A percentile compares a stretch with the other conserved stretches of the same genome.
These are phyloP conservation scores for Trametes sp. DNA, from an alignment of 1,284 basidiomycete species.

Conservation along the genomic window DNA sequence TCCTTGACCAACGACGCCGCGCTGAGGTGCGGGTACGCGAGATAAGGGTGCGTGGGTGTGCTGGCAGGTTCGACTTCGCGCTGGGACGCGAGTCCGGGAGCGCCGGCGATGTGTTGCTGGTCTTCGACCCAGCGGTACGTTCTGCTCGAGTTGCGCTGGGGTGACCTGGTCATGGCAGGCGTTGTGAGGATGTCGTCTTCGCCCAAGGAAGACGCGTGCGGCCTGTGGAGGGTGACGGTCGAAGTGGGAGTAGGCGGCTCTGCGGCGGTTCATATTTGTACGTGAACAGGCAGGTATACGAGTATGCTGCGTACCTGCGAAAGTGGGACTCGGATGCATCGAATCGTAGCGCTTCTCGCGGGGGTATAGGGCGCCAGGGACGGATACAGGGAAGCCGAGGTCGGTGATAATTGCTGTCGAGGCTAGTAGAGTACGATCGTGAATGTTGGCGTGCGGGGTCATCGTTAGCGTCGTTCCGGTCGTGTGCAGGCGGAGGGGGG, in stretches of 20 bases:
- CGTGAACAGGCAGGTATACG: constrained; percentile 11
- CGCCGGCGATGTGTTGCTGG: constrained; percentile 49
- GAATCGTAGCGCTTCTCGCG: constrained; percentile 19
- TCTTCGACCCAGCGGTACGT: constrained; percentile 75
- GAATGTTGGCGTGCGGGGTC: constrained; percentile 28
- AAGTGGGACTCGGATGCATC: constrained; percentile 27
- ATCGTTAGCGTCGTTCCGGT: constrained; percentile 31
- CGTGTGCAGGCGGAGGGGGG: constrained; percentile 8
- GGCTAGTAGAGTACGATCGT: constrained; percentile 31
- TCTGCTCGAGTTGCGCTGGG: constrained; percentile 60
- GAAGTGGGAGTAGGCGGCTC: constrained; percentile 33
- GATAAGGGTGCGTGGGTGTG: constrained; percentile 49
- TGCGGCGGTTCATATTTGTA: constrained; percentile 15
- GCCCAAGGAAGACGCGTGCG: constrained; percentile 21
- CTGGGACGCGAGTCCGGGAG: constrained; percentile 21
- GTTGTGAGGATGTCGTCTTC: constrained; percentile 36
- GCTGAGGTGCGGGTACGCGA: constrained; percentile 60
- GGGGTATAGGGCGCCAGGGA: constrained; percentile 23
- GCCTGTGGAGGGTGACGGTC: constrained; percentile 25
- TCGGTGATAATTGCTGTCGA: constrained; percentile 27
- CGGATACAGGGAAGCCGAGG: constrained; percentile 28
- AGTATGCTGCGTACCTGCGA: constrained; percentile 23
- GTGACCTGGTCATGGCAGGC: constrained; percentile 29
- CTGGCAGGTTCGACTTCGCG: constrained; percentile 25
- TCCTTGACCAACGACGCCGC: constrained; percentile 36